Conservation (phyloP, 1,139 yeast genomes). For the Sugiyamaella grinbergsii region DNA sequence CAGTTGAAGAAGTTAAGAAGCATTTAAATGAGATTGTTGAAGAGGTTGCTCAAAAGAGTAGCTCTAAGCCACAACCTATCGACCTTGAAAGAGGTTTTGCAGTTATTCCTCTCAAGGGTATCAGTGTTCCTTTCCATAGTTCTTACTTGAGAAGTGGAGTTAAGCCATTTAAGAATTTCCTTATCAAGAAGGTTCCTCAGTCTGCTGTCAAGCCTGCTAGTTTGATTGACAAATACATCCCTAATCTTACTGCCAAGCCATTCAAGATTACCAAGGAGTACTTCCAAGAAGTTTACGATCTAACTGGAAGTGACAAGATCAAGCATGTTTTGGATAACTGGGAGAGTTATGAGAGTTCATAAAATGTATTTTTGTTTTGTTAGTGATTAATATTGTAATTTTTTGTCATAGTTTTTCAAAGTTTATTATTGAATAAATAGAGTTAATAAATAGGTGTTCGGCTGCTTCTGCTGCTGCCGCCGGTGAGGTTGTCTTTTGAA, state of each 20-base stretch:
- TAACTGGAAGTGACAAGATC: constrained; percentile 90
- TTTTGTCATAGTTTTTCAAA: constrained; percentile 11
- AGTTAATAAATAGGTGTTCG: constrained; percentile 15
- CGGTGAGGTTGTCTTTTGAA: too few species aligned
- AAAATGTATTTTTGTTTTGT: constrained; percentile 26
- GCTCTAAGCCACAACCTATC: constrained; percentile 92
- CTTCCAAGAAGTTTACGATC: constrained; percentile 90
- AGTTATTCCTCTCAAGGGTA: constrained; percentile 96
- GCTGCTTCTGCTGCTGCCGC: too few species aligned
- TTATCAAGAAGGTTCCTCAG: constrained; percentile 92
- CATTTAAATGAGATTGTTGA: constrained; percentile 84
- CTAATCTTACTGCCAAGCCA: constrained; percentile 98
- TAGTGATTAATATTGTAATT: constrained; percentile 14
- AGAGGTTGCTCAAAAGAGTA: constrained; percentile 78
- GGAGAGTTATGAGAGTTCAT: constrained; percentile 65
- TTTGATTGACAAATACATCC: constrained; percentile 92
- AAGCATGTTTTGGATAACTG: constrained; percentile 90
- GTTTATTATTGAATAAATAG: constrained; percentile 11
- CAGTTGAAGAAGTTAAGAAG: constrained; percentile 83
- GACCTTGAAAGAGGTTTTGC: constrained; percentile 98
- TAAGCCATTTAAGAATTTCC: constrained; percentile 97
- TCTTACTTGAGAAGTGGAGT: constrained; percentile 97
- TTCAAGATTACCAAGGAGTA: constrained; percentile 94
- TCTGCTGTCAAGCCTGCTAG: constrained; percentile 94
- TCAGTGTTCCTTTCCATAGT: constrained; percentile 98